These are phyloP conservation scores for Phytophthora kernoviae DNA, from an alignment of 352 stramenopile species.

Conservation along the genomic window DNA sequence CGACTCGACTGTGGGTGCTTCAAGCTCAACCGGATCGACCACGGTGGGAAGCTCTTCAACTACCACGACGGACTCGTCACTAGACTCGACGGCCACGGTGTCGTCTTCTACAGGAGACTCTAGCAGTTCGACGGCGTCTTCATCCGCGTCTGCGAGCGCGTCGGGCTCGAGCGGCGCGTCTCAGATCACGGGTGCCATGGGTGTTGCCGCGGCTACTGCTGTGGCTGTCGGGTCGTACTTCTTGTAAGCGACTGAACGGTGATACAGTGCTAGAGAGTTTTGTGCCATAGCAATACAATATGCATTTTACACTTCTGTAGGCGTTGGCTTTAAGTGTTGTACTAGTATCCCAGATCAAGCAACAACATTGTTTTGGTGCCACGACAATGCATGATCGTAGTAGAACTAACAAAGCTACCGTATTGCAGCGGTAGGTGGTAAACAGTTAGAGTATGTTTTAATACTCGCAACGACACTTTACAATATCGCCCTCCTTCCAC, in stretches of 20 bases:
- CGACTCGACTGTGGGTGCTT: slow-evolving; percentile 18
- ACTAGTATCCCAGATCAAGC: too few relatives aligned
- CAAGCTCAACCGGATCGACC: slow-evolving; percentile 9
- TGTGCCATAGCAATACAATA: background rate
- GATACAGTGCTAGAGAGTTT: too few relatives aligned
- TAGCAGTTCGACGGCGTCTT: slow-evolving; percentile 12
- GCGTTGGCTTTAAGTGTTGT: slow-evolving; percentile 4
- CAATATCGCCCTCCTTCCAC: too few relatives aligned
- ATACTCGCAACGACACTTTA: too few relatives aligned
- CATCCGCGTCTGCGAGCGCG: slow-evolving; percentile 14
- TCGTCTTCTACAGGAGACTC: slow-evolving; percentile 4
- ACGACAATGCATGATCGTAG: too few relatives aligned
- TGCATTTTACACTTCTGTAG: background rate
- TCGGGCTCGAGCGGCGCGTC: slow-evolving; percentile 29
- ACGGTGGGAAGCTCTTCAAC: slow-evolving; percentile 6
- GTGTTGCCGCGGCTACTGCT: slow-evolving; percentile 15
- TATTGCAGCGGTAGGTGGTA: too few relatives aligned
- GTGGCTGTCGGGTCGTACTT: slow-evolving; percentile 36
- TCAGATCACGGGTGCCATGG: slow-evolving; percentile 28
- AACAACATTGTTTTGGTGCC: too few relatives aligned
- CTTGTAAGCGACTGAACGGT: slow-evolving; percentile 12
- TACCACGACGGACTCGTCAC: slow-evolving; percentile 18
- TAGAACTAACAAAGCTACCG: too few relatives aligned
- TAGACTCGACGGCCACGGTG: slow-evolving; percentile 6
- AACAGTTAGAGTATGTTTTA: too few relatives aligned